Conservation (phyloP, 148 eudicot genomes). For the Bassia scoparia region DNA sequence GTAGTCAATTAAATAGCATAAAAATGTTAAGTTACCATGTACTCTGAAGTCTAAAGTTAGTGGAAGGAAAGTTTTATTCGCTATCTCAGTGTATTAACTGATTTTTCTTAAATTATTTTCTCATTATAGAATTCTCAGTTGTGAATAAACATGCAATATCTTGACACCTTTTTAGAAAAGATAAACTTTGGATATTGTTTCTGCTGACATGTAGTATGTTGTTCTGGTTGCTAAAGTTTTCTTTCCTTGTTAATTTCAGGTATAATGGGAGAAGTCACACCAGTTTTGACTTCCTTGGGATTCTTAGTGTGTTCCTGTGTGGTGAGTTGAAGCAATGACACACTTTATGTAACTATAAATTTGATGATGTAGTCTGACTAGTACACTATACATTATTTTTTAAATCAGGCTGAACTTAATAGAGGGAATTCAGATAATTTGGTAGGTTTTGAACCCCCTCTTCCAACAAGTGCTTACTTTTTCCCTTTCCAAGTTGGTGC, state of each 20-base stretch:
- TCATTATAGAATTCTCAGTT: too few relatives aligned
- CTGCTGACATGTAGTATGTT: background rate
- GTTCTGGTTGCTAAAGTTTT: conserved; percentile 5
- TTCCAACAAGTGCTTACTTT: background rate
- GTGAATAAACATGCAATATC: too few relatives aligned
- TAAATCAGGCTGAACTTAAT: conserved; percentile 72
- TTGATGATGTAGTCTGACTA: background rate
- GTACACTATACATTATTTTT: background rate
- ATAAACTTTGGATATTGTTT: too few relatives aligned
- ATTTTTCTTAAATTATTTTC: too few relatives aligned
- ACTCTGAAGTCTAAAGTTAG: too few relatives aligned
- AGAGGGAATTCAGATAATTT: conserved; percentile 68
- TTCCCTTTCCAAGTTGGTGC: conserved; percentile 47
- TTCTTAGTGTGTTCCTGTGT: conserved; percentile 78
- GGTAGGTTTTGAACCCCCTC: conserved; percentile 39
- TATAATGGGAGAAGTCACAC: conserved; percentile 70
- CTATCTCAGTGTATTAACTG: too few relatives aligned
- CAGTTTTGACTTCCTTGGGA: conserved; percentile 56
- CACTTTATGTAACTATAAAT: background rate
- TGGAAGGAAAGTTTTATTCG: too few relatives aligned
- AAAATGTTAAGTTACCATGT: too few relatives aligned
- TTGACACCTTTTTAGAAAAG: too few relatives aligned
- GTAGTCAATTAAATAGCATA: too few relatives aligned
- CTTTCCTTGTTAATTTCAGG: background rate
- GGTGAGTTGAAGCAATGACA: conserved; percentile 47